These are phyloP conservation scores for Trametes sp. DNA, from an alignment of 1,284 basidiomycete genomes.

Conservation along the genomic window DNA sequence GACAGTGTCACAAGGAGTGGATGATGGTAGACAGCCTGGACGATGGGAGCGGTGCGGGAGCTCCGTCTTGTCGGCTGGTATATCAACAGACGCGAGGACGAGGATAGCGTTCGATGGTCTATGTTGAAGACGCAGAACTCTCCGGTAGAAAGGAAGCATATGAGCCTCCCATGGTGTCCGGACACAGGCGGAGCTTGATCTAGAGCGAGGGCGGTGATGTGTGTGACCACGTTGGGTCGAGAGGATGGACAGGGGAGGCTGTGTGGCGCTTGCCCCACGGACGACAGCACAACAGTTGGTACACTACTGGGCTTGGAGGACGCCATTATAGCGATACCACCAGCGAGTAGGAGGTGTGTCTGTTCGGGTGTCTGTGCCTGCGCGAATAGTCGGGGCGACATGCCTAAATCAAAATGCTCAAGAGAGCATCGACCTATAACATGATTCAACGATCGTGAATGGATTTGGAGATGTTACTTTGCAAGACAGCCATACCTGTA, in stretches of 20 bases:
- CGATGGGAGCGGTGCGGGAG: conserved; percentile 54
- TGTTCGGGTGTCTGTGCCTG: conserved; percentile 5
- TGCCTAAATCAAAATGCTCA: conserved; percentile 42
- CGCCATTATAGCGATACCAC: conserved; percentile 49
- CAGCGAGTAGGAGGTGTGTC: conserved; percentile 51
- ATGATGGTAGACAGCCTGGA: conserved; percentile 77
- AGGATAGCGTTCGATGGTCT: conserved; percentile 51
- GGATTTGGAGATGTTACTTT: background rate
- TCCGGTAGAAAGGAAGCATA: conserved; percentile 70
- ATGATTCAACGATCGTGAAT: too few relatives aligned
- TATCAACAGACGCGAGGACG: conserved; percentile 52
- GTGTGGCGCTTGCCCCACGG: conserved; percentile 39
- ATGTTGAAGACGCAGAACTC: conserved; percentile 67
- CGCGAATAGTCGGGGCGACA: background rate
- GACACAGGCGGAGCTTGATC: conserved; percentile 70
- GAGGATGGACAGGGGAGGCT: conserved; percentile 41
- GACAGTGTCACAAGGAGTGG: conserved; percentile 78
- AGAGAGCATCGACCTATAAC: conserved; percentile 66
- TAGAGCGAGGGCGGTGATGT: conserved; percentile 67
- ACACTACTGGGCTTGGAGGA: conserved; percentile 39
- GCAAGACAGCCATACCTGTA: conserved; percentile 56
- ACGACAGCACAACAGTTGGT: conserved; percentile 37
- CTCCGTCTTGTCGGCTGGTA: conserved; percentile 54
- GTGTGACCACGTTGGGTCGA: conserved; percentile 35
- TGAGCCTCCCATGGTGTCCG: conserved; percentile 52